These are phyloP conservation scores for Sugiyamaella marilandica DNA, from an alignment of 805 yeast species.

Conservation along the genomic window DNA sequence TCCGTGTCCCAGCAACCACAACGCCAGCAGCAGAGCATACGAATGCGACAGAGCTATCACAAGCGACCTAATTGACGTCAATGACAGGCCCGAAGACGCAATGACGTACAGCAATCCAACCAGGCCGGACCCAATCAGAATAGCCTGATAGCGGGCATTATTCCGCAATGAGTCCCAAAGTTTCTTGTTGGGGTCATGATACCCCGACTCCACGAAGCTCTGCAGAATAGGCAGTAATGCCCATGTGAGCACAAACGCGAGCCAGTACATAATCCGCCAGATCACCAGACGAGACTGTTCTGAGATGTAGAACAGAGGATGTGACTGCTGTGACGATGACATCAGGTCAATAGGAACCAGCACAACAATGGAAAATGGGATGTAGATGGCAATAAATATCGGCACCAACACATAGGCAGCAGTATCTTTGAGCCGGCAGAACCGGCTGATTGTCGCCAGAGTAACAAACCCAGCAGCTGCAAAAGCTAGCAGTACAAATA, in stretches of 20 bases:
- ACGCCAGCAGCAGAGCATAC: constrained; percentile 65
- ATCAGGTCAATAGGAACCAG: constrained; percentile 72
- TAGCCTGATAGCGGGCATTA: constrained; percentile 57
- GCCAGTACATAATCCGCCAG: constrained; percentile 80
- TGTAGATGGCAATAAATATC: constrained; percentile 55
- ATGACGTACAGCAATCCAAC: constrained; percentile 57
- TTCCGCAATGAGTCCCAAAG: constrained; percentile 53
- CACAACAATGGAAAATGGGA: constrained; percentile 71
- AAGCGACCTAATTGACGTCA: constrained; percentile 57
- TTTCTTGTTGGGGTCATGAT: constrained; percentile 43
- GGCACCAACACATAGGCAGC: constrained; percentile 45
- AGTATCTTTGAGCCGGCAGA: constrained; percentile 33
- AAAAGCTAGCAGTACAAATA: constrained; percentile 27
- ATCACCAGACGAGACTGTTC: constrained; percentile 44
- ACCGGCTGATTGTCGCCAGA: constrained; percentile 35
- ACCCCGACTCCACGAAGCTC: constrained; percentile 68
- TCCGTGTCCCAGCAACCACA: constrained; percentile 86
- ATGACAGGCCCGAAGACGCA: constrained; percentile 48
- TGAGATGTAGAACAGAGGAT: constrained; percentile 47
- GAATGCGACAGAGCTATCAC: constrained; percentile 73
- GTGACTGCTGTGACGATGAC: constrained; percentile 41
- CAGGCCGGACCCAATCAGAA: constrained; percentile 49
- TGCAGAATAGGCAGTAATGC: constrained; percentile 65
- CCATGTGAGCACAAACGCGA: constrained; percentile 78
- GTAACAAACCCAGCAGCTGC: constrained; percentile 31